A percentile compares a stretch with the other conserved stretches of the same genome.
phyloP scores from a whole-genome alignment of 805 yeast genomes.

The Lipomyces chichibuensis region DNA sequence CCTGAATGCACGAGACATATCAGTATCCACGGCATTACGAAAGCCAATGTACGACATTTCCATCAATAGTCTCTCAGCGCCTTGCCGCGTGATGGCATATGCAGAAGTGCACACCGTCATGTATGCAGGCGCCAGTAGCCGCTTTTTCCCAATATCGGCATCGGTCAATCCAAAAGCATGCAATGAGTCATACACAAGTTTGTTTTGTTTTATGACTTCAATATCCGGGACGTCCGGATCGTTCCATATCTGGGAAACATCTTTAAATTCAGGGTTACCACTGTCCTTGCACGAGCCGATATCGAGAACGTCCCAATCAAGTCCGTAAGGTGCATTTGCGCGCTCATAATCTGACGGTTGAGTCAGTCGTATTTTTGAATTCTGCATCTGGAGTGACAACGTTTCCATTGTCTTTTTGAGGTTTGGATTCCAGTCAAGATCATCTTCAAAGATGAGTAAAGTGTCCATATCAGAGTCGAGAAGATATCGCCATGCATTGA shows the following conservation, averaged over 20 bases:
- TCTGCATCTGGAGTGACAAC: slow-evolving; percentile 13
- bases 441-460: slow-evolving; percentile 22
- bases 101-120: slow-evolving; percentile 23
- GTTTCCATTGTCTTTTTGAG: slow-evolving; percentile 12
- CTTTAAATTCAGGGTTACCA: slow-evolving; percentile 12
- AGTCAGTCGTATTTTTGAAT: slow-evolving; percentile 8
- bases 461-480: slow-evolving; percentile 21
- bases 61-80: slow-evolving; percentile 27
- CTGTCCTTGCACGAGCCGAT: slow-evolving; percentile 18
- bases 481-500: slow-evolving; percentile 17
- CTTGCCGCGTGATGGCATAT: slow-evolving; percentile 26
- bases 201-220: background rate
- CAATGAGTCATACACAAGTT: background rate
- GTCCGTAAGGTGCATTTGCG: slow-evolving; percentile 20
- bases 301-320: slow-evolving; percentile 21
- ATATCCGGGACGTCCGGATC: slow-evolving; percentile 12
- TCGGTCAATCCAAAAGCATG: slow-evolving; percentile 3
- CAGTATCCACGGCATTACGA: slow-evolving; percentile 4
- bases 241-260: slow-evolving; percentile 14
- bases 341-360: slow-evolving; percentile 15
- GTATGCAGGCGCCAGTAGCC: slow-evolving; percentile 18
- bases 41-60: slow-evolving; percentile 17
- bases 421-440: slow-evolving; percentile 21
- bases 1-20: slow-evolving; percentile 4
- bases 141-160: slow-evolving; percentile 16